Evolutionary conservation across 345 rosid genomes (phyloP), one percentile per base, ranked within the genome.

Genomic region (Arabis hirsuta): DNA sequence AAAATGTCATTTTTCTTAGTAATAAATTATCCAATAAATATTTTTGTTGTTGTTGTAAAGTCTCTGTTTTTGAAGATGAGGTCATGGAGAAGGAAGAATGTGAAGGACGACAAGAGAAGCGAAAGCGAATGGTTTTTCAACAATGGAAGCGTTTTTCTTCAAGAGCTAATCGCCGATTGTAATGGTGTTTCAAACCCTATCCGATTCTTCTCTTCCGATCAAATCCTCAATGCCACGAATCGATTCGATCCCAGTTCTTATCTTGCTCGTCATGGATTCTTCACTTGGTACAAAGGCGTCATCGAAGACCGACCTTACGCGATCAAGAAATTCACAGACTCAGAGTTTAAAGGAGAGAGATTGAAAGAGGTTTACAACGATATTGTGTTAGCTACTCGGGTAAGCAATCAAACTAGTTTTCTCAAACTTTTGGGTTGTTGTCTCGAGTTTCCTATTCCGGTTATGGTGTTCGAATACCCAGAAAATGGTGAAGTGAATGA

Each of bases 171-270:
- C n/a, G 34, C 13, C 5, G 71, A 65, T 27, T 39, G 4, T 24
- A 51, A 65, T 5, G 60, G 70, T 16, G 24, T 12, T 0, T 65
- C 59, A n/a, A 52, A 51, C 36, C 59, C 60, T 65, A 65, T 65
- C 19, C 38, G 59, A 0, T 12, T 51, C 7, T 65, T 52, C n/a
- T 52, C 60, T 22, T 65, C 71, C n/a, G 50, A 50, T 19, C 69
- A 65, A 51, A 65, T 65, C 70, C 48, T 65, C 34, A 50, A 22
- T n/a, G 70, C 70, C 47, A 65, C 59, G 6, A 4, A 65, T 16
- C 29, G 9, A 5, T 65, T 65, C 36, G 8, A 13, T 51, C 22
- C 59, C 9, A 36, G 9, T 12, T 22, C 8, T 12, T 20, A 0
- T 2, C 3, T 48, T 9, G 31, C 55, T 46, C 43, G 27, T 62